phyloP scores from a whole-genome alignment of 2,329 filamentous ascomycete genomes.

The Dothistroma pini region DNA sequence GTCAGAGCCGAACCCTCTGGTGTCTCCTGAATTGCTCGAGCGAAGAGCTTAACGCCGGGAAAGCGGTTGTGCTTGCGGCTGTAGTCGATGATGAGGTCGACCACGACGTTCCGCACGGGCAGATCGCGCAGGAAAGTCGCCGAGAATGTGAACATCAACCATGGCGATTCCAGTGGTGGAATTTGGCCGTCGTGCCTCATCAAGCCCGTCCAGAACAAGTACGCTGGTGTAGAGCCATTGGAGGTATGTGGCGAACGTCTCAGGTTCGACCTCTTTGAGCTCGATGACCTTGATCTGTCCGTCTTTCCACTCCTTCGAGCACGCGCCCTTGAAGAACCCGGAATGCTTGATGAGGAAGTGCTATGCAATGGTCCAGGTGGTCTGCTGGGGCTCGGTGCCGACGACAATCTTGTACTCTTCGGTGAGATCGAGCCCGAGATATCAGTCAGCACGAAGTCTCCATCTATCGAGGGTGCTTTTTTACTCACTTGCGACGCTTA shows the following conservation, averaged over 20 bases:
- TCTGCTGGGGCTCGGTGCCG: not conserved
- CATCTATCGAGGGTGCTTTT: not conserved
- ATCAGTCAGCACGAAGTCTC: not conserved
- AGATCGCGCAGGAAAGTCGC: no score
- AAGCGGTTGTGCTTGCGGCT: not conserved
- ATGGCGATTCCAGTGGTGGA: no score
- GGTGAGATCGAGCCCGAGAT: conserved; percentile 1
- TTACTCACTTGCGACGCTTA: conserved; percentile 13
- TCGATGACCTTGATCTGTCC: conserved; percentile 7
- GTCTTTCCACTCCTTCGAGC: conserved; percentile 5
- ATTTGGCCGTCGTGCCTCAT: not conserved
- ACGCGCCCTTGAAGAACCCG: conserved; percentile 6
- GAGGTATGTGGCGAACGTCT: conserved; percentile 8
- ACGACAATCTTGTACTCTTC: conserved; percentile 6
- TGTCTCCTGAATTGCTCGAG: not conserved
- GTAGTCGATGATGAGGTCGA: not conserved
- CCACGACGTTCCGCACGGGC: no score
- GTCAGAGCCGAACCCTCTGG: not conserved
- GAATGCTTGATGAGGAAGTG: not conserved
- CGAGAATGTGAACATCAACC: no score
- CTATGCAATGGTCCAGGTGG: not conserved
- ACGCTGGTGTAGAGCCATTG: conserved; percentile 14
- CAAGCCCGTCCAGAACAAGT: not conserved
- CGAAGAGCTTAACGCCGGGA: no score
- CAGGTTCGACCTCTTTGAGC: conserved; percentile 5